phyloP scores from a whole-genome alignment of 257 asterid genomes.

The Verbena officinalis region DNA sequence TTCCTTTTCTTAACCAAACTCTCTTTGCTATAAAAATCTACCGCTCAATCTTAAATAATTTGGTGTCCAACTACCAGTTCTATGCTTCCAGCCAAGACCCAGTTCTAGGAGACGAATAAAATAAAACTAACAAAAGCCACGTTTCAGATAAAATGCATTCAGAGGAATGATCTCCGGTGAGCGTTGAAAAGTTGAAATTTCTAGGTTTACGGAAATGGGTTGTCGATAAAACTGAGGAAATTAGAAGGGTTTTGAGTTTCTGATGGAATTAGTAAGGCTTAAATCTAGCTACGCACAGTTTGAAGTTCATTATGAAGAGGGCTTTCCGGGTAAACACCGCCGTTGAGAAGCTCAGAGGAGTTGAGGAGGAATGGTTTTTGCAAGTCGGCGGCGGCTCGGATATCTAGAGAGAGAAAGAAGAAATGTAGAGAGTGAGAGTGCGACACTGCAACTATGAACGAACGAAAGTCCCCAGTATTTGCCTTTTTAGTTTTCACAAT shows the following conservation, averaged over 20 bases:
- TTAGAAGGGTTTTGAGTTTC: conserved; percentile 9
- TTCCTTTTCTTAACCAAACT: neutral
- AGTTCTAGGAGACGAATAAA: too few relatives aligned
- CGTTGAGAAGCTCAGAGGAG: conserved; percentile 18
- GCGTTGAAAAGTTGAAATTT: conserved; percentile 13
- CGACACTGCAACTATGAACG: neutral
- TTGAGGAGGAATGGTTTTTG: conserved; percentile 2
- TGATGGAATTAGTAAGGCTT: conserved; percentile 19
- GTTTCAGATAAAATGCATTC: neutral
- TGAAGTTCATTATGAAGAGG: neutral
- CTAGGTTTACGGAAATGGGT: conserved; percentile 29
- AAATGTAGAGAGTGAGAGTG: neutral
- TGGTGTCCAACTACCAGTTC: conserved; percentile 26
- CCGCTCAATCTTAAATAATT: conserved; percentile 26
- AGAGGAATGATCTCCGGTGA: conserved; percentile 9
- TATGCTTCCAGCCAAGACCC: too few relatives aligned
- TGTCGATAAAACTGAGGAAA: conserved; percentile 25
- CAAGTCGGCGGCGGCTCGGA: conserved; percentile 34
- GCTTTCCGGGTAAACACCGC: conserved; percentile 10
- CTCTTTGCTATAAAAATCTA: conserved; percentile 17
- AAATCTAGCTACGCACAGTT: conserved; percentile 17
- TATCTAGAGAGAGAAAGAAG: conserved; percentile 25
- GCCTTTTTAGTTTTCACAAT: conserved; percentile 39
- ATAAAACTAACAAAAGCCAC: too few relatives aligned
- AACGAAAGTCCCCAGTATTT: conserved; percentile 34